Evolutionary conservation across 192 early-diverging fungal genomes (phyloP).

Genomic region (Podila clonocystis): DNA sequence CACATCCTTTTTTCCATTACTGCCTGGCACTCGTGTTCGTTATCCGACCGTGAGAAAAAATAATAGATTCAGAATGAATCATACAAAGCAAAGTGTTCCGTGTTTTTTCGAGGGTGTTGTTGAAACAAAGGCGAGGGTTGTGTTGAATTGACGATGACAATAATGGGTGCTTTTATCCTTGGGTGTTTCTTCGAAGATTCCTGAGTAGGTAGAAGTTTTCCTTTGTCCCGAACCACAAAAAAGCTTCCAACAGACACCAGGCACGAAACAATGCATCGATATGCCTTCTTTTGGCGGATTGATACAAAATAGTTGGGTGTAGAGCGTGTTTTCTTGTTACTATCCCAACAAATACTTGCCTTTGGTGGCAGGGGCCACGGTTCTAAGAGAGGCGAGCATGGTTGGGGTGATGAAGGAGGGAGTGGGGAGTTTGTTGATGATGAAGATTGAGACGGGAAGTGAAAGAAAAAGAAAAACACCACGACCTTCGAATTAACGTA

Average conservation of each 20-base stretch:
- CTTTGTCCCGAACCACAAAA: too few relatives aligned
- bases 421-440: constrained; percentile 6
- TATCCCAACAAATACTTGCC: constrained; percentile 18
- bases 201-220: too few relatives aligned
- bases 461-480: constrained; percentile 2
- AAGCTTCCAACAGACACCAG: too few relatives aligned
- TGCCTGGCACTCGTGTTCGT: neutral
- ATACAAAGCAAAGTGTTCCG: too few relatives aligned
- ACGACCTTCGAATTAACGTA: constrained; percentile 5
- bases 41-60: constrained; percentile 1
- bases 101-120: too few relatives aligned
- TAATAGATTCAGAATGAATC: neutral
- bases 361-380: constrained; percentile 42
- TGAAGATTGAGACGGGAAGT: constrained; percentile 1
- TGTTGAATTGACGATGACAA: too few relatives aligned
- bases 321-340: neutral
- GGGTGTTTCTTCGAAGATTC: too few relatives aligned
- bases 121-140: too few relatives aligned
- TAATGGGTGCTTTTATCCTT: too few relatives aligned
- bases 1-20: neutral
- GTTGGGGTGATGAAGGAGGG: constrained; percentile 19
- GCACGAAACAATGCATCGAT: too few relatives aligned
- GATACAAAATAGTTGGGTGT: too few relatives aligned
- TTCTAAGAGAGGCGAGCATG: constrained; percentile 39
- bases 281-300: too few relatives aligned